Evolutionary conservation across 371 early-diverging fungal species (phyloP), one percentile per base, ranked within the genome.

Genomic region (Dinochytrium kinnereticum): DNA sequence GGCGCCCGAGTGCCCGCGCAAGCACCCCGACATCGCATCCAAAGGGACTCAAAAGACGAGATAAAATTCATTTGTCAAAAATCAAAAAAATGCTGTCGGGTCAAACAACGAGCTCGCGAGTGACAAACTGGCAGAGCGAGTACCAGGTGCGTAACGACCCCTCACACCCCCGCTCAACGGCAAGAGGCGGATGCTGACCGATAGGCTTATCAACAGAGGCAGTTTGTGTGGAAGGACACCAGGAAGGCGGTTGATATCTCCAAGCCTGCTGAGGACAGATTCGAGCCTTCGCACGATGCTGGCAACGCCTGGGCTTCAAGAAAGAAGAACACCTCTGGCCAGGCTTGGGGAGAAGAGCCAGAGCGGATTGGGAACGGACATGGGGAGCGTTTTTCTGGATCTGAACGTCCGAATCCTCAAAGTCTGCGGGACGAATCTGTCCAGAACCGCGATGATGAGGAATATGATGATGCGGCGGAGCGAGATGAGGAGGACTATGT

Each of bases 141-240:
- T 71, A 71, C 31, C 71, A 71, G 71, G 71, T 71, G 64, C 24
- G 70, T n/a, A 34, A 64, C 10, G 17, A 28, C 65, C 21, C 39
- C 13, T n/a, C 65, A 21, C 49, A n/a, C n/a, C n/a, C n/a, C n/a
- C n/a, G n/a, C n/a, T n/a, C n/a, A n/a, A n/a, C n/a, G 44, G 44
- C 7, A 44, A 44, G 44, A 19, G 13, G 44, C 7, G 44, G 44
- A 44, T 19, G 19, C 19, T 44, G 19, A 44, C 44, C 19, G 44
- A 19, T 44, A 19, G 44, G 19, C 44, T 19, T 19, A 44, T 44
- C 44, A n/a, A 44, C 44, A 44, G 44, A 7, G 44, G 44, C 44
- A 44, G 44, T 44, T 44, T 19, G 19, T 19, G 7, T 44, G 44
- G 44, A 44, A 19, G 19, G 44, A 44, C 19, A 7, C 19, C 44